Percentiles rank a stretch among this genome's conserved stretches.
Conservation (phyloP, 768 basidiomycete genomes). For the Gloeostereum incarnatum region DNA sequence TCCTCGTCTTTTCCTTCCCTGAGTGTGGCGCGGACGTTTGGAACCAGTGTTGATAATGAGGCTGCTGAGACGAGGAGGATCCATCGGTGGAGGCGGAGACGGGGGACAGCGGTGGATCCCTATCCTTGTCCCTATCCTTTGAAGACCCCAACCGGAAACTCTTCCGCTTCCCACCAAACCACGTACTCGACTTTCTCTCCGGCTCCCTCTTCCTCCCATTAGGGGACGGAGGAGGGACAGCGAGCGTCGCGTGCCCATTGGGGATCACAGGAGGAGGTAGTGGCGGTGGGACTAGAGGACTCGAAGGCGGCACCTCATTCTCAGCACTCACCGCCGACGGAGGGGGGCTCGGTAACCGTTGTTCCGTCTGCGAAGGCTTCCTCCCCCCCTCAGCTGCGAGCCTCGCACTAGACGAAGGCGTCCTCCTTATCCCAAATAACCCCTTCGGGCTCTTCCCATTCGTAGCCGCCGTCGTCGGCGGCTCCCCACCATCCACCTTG, state of each 20-base stretch:
- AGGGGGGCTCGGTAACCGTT: too few relatives aligned
- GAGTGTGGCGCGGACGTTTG: slow-evolving; percentile 11
- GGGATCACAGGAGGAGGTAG: too few relatives aligned
- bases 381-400: too few relatives aligned
- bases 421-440: too few relatives aligned
- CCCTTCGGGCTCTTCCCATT: too few relatives aligned
- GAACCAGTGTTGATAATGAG: slow-evolving; percentile 20
- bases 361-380: too few relatives aligned
- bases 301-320: too few relatives aligned
- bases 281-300: background rate
- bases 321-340: too few relatives aligned
- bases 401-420: too few relatives aligned
- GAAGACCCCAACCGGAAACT: slow-evolving; percentile 31
- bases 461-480: too few relatives aligned
- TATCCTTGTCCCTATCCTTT: slow-evolving; percentile 23
- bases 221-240: slow-evolving; percentile 11
- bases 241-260: slow-evolving; percentile 1
- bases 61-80: slow-evolving; percentile 6
- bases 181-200: slow-evolving; percentile 31
- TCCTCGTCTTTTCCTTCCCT: slow-evolving; percentile 7
- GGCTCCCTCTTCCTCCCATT: slow-evolving; percentile 25
- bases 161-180: slow-evolving; percentile 42
- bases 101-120: background rate
- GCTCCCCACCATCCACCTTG: too few relatives aligned
- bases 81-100: background rate